Percentiles rank a stretch among this genome's conserved stretches.
Evolutionary conservation across 805 yeast species (phyloP).

Genomic region (Saccharomyces cerevisiae): DNA sequence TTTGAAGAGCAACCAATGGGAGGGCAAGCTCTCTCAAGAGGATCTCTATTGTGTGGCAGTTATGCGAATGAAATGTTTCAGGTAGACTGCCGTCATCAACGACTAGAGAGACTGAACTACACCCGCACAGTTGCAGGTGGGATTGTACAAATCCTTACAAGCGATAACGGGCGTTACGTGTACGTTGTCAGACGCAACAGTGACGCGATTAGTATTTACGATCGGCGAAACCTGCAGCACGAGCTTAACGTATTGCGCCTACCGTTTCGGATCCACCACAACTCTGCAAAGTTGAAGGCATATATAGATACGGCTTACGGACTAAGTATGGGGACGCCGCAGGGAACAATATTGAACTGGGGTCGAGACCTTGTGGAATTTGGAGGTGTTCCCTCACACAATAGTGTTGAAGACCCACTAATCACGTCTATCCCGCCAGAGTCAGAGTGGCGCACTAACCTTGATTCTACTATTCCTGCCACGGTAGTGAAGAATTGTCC

Average conservation of each 20-base stretch:
- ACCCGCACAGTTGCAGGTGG: constrained; percentile 22
- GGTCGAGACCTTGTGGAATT: constrained; percentile 18
- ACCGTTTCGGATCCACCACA: constrained; percentile 13
- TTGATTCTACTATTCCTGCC: not conserved
- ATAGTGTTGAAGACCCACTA: not conserved
- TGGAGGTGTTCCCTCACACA: constrained; percentile 16
- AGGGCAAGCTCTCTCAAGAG: constrained; percentile 4
- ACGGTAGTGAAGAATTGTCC: constrained; percentile 10
- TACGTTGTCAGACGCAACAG: constrained; percentile 29
- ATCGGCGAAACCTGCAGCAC: constrained; percentile 20
- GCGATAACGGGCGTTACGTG: constrained; percentile 32
- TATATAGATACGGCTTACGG: constrained; percentile 14
- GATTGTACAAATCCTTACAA: constrained; percentile 29
- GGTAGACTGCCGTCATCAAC: constrained; percentile 16
- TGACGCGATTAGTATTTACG: constrained; percentile 29
- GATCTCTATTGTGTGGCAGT: constrained; percentile 15
- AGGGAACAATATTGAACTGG: constrained; percentile 22
- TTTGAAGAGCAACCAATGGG: constrained; percentile 13
- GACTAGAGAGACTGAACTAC: not conserved
- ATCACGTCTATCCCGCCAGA: not conserved
- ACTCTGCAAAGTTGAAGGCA: constrained; percentile 22
- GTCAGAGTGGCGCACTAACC: not conserved
- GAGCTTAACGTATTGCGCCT: constrained; percentile 13
- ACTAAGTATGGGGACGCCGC: constrained; percentile 18
- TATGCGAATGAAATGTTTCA: constrained; percentile 23